Evolutionary conservation across 2,329 filamentous ascomycete species (phyloP), one percentile per base, ranked within the genome.

Genomic region (Alternaria tenuissima): DNA sequence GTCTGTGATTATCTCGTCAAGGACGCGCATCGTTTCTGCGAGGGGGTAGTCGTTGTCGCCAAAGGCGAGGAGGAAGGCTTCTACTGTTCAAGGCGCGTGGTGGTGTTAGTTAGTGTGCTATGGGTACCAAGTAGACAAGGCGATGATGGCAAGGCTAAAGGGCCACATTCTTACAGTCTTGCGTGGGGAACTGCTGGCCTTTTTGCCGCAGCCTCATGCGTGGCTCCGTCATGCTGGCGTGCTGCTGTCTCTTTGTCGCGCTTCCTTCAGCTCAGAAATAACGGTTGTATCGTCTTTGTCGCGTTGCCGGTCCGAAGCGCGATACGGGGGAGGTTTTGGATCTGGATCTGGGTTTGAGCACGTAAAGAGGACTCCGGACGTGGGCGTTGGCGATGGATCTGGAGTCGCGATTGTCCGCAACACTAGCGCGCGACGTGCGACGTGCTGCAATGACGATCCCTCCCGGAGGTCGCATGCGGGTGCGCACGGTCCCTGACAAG

Each of bases 1-100:
- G 73, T 98, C 95, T 64, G 94, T 97, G 62, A 97, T 88, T 70
- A 98, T 94, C 81, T 97, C 94, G 83, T 98, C 95, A 52, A 98
- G 89, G 52, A 94, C 87, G 63, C 91, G 89, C 61, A 97, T 86
- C 9, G 94, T 97, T 76, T 93, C 88, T 18, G 91, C 89, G 26
- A 98, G 89, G 1, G 93, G 92, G 56, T 90, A 85, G 59, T 86
- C 84, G 57, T 90, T 87, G 79, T 96, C 93, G 76, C 93, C 93
- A 76, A 92, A 91, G 61, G 90, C 91, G 78, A 89, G 91, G 75
- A 95, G 89, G 61, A 94, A 87, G 69, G 89, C 86, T 66, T 88
- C 85, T 53, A 94, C 91, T 92, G 28, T 30, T 30, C 2, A 26
- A 22, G 1, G 20, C 1, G 20, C 1, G 28, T 11, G 28, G 8